phyloP scores from a whole-genome alignment of 2,329 filamentous ascomycete genomes.

The Pseudomassariella vexata region DNA sequence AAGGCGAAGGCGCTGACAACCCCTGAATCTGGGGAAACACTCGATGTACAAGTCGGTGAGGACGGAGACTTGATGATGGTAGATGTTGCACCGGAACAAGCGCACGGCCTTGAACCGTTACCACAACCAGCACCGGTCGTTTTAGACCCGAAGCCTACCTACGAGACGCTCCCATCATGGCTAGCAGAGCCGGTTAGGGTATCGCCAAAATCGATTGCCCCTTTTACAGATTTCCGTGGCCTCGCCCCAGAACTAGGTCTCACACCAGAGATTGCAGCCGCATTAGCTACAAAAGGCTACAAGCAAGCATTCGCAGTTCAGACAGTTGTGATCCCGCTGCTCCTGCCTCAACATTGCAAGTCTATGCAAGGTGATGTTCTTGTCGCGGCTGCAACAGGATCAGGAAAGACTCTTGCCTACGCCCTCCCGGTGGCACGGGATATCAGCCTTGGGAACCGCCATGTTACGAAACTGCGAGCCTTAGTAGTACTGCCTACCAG shows the following conservation, averaged over 20 bases:
- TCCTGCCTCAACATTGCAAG: conserved; percentile 58
- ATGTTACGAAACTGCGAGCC: conserved; percentile 63
- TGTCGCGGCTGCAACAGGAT: conserved; percentile 89
- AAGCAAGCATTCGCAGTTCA: conserved; percentile 73
- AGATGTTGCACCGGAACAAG: conserved; percentile 28
- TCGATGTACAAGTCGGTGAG: too few relatives aligned
- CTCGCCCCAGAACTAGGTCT: conserved; percentile 52
- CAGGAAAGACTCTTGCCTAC: conserved; percentile 92
- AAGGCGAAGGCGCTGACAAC: conserved; percentile 48
- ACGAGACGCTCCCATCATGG: conserved; percentile 77
- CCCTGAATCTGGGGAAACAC: conserved; percentile 33
- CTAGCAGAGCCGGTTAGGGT: conserved; percentile 69
- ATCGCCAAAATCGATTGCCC: conserved; percentile 48
- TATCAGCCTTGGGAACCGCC: conserved; percentile 52
- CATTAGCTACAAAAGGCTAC: conserved; percentile 64
- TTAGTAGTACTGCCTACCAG: conserved; percentile 86
- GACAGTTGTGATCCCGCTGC: conserved; percentile 70
- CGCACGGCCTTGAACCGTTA: conserved; percentile 72
- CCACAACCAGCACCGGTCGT: conserved; percentile 67
- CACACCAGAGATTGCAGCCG: conserved; percentile 49
- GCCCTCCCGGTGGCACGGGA: conserved; percentile 78
- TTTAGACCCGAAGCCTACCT: conserved; percentile 55
- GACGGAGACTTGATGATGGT: conserved; percentile 19
- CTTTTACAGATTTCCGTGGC: conserved; percentile 50
- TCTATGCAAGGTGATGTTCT: conserved; percentile 71